These are phyloP conservation scores for Xylaria grammica DNA, from an alignment of 495 filamentous ascomycete genomes.

Conservation along the genomic window DNA sequence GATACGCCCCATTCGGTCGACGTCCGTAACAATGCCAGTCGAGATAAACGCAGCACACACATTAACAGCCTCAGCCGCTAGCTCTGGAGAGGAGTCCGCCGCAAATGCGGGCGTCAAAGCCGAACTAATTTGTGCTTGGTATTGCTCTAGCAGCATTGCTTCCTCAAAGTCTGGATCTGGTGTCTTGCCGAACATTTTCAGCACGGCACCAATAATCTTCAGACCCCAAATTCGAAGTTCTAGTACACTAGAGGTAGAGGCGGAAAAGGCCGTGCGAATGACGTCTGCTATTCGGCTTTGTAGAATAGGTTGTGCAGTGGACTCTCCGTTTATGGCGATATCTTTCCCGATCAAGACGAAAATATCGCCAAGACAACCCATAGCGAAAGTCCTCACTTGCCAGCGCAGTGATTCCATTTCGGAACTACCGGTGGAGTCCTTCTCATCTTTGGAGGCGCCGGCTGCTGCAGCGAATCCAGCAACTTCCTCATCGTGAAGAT, in stretches of 20 bases:
- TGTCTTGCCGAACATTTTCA: slow-evolving; percentile 94
- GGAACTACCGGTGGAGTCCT: slow-evolving; percentile 60
- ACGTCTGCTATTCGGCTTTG: slow-evolving; percentile 89
- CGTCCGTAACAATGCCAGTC: slow-evolving; percentile 94
- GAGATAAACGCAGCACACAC: slow-evolving; percentile 98
- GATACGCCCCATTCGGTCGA: slow-evolving; percentile 97
- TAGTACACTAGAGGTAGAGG: slow-evolving; percentile 91
- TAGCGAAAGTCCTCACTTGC: slow-evolving; percentile 94
- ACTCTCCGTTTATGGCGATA: slow-evolving; percentile 69
- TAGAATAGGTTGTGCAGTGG: slow-evolving; percentile 72
- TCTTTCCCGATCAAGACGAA: slow-evolving; percentile 76
- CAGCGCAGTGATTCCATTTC: slow-evolving; percentile 90
- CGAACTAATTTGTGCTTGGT: slow-evolving; percentile 97
- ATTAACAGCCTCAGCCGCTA: slow-evolving; percentile 93
- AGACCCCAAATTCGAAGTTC: slow-evolving; percentile 87
- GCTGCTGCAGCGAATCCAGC: slow-evolving; percentile 85
- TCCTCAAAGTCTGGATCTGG: slow-evolving; percentile 97
- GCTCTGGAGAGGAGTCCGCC: slow-evolving; percentile 90
- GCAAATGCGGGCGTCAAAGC: slow-evolving; percentile 96
- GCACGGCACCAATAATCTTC: slow-evolving; percentile 88
- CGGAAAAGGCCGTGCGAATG: slow-evolving; percentile 96
- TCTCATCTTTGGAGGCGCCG: slow-evolving; percentile 67
- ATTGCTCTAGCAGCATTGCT: slow-evolving; percentile 93
- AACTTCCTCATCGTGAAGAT: slow-evolving; percentile 94
- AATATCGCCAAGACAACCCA: slow-evolving; percentile 88